Base-by-base conservation (phyloP, 768 basidiomycete genomes). In the Macrolepiota fuliginosa region DNA sequence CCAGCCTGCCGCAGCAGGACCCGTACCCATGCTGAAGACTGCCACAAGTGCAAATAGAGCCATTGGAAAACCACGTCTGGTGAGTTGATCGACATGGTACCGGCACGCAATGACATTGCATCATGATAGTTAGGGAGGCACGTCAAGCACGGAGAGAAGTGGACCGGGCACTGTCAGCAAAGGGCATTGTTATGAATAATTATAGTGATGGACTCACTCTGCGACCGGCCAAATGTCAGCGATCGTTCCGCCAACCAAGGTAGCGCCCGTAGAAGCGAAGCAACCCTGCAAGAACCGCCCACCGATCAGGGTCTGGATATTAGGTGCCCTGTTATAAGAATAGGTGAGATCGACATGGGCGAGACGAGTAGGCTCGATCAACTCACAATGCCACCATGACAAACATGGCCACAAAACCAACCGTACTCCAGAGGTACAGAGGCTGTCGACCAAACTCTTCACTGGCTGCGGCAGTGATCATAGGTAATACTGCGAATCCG, bases 1-100 rank as follows among this genome's bases (percentile, higher is more conserved):
- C 72, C 69, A 73, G 2, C 72, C 72, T 22, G 66, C 67, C 22
- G 67, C 62, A 2, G 69, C 65, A 24, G 72, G 72, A 0, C 69
- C 70, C 10, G 68, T 50, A 2, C 72, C 70, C 17, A 68, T 67
- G 15, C 66, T 50, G 56, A n/a, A 53, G 27, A 57, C 53, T 0
- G 86, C 89, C 0, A 78, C 74, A 4, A 86, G 66, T 0, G 89
- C 77, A 70, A 92, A 96, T 1, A 90, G 68, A 0, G 88, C 78
- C 90, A 94, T 93, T 0, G 91, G 91, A 1, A 89, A 67, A 1
- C 91, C 90, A 3, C 92, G 89, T 52, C 89, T 91, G 24, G 12
- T 22, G 19, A 25, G 25, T 12, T 2, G 22, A 22, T 24, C 1
- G 13, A 24, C 13, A 15, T 5, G 22, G 3, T 22, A 27, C 13